Base-by-base conservation (phyloP, 2,329 filamentous ascomycete species). In the Exophiala viscosa region DNA sequence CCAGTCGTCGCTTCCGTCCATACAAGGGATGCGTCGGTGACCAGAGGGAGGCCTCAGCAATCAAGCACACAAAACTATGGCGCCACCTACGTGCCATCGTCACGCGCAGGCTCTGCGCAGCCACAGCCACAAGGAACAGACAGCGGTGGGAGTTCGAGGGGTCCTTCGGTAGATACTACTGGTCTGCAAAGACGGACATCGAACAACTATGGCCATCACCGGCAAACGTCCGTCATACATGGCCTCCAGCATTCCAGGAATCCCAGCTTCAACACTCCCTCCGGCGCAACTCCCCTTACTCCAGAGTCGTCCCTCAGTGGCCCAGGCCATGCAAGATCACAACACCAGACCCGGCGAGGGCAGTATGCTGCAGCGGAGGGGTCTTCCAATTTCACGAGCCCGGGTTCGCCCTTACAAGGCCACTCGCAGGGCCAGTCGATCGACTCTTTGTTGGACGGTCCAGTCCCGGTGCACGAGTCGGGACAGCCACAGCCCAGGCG, bases 211-310 rank as follows among this genome's bases (percentile, higher is more conserved):
- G 89, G 88, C 54, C 91, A 99, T 70, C 90, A 97, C 72, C 86
- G 93, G 50, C 90, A 99, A 74, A 95, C 92, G 0, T 97, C 92
- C 44, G 96, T 97, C 63, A 91, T 97, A 52, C 89, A 97, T 82
- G 92, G 93, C 49, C 70, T 95, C 62, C 91, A 96, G 69, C 93
- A 99, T 71, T 87, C 81, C 51, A 76, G 92, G 72, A 95, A 95
- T 79, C 87, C 90, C 63, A 96, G 91, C 73, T 83, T 87, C 65
- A 83, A 85, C 60, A 90, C 88, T 67, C 83, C 87, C 51, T 82
- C 86, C 33, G 86, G 76, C 39, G 73, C 86, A 23, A 95, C 88
- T 69, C 92, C 92, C 53, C 77, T 96, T 64, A 62, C 57, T 8
- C 61, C 61, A 13, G 61, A 64, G 11, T 59, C 60, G n/a, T 36